Conservation (phyloP, 2,329 filamentous ascomycete genomes). For the Colletotrichum limetticola region DNA sequence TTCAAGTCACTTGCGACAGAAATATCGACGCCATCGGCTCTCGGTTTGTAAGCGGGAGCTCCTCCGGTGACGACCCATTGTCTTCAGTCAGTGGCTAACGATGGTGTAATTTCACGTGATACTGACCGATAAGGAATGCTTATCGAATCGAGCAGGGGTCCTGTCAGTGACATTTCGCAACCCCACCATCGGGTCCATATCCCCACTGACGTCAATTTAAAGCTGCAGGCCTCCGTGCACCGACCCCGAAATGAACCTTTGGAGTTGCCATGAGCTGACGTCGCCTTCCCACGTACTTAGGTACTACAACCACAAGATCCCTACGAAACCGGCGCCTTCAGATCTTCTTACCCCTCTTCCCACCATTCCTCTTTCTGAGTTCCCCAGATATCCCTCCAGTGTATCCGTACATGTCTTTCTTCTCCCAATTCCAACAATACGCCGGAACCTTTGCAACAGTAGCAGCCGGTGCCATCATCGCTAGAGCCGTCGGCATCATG, state of each 20-base stretch:
- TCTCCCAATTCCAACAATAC: slow-evolving; percentile 20
- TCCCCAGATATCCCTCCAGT: not conserved
- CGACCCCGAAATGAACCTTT: slow-evolving; percentile 3
- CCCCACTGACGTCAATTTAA: slow-evolving; percentile 35
- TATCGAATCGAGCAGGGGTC: not conserved
- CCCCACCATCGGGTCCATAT: not conserved
- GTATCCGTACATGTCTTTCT: not conserved
- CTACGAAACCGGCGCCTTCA: not conserved
- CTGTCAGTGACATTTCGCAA: not conserved
- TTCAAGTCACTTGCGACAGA: not conserved
- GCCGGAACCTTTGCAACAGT: slow-evolving; percentile 10
- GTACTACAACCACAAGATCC: not conserved
- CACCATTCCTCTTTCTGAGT: too few species aligned
- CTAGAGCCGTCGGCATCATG: slow-evolving; percentile 11
- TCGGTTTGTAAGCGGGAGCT: slow-evolving; percentile 33
- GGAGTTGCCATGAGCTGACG: slow-evolving; percentile 13
- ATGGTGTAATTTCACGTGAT: slow-evolving; percentile 36
- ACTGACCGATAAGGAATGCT: not conserved
- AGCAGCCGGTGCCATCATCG: slow-evolving; percentile 15
- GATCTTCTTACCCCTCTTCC: not conserved
- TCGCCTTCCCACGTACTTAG: slow-evolving; percentile 7
- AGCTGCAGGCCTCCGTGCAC: slow-evolving; percentile 11
- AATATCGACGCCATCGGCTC: not conserved
- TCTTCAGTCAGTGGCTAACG: slow-evolving; percentile 18
- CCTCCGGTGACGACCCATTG: not conserved